phyloP scores from a whole-genome alignment of 768 basidiomycete genomes.

The Coprinellus micaceus region DNA sequence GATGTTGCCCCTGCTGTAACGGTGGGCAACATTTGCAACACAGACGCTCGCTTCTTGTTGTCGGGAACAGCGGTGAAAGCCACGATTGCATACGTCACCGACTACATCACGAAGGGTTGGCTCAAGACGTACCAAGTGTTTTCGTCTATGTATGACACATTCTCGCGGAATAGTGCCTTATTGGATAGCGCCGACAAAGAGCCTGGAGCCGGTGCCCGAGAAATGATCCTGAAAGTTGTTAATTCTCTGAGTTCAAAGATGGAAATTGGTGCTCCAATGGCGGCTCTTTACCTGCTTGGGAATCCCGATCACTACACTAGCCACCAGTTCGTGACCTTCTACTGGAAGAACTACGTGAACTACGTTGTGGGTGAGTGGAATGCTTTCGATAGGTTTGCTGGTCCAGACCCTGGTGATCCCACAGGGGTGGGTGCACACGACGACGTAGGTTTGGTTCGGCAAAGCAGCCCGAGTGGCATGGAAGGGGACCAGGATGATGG shows the following conservation, averaged over 20 bases:
- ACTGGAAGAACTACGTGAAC: background rate
- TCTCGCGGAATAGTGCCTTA: background rate
- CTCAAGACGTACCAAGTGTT: conserved; percentile 4
- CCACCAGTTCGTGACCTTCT: background rate
- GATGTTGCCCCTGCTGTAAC: conserved; percentile 24
- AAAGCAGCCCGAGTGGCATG: conserved; percentile 5
- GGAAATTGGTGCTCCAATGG: background rate
- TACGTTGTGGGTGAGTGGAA: background rate
- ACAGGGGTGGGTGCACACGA: background rate
- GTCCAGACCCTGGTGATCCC: background rate
- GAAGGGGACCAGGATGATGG: too few species aligned
- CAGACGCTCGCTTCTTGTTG: conserved; percentile 29
- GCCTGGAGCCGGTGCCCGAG: too few species aligned
- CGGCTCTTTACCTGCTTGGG: background rate
- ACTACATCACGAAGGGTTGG: background rate
- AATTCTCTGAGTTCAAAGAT: background rate
- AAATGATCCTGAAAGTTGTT: background rate
- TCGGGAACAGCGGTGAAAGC: conserved; percentile 15
- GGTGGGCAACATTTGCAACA: conserved; percentile 31
- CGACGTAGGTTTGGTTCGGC: background rate
- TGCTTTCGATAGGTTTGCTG: background rate
- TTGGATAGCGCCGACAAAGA: too few species aligned
- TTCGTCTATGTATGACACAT: background rate
- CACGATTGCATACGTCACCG: background rate
- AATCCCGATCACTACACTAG: background rate